Evolutionary conservation across 2,329 filamentous ascomycete species (phyloP).

Genomic region (Alternaria triticimaculans): DNA sequence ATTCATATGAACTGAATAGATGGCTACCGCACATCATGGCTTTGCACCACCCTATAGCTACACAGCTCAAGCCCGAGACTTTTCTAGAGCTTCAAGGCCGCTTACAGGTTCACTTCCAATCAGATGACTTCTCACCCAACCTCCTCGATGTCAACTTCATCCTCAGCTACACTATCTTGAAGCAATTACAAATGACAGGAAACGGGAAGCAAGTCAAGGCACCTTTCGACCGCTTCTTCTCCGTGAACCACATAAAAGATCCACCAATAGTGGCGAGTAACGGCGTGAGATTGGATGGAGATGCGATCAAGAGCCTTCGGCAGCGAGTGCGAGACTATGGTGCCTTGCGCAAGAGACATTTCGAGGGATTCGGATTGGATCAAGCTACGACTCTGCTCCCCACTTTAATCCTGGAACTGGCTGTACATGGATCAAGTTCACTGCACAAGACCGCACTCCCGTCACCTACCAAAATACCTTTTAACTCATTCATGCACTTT

Average conservation of each 20-base stretch:
- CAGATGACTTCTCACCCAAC: conserved; percentile 1
- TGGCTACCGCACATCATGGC: conserved; percentile 33
- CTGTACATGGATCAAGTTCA: background rate
- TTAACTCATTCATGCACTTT: conserved; percentile 21
- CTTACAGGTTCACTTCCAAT: conserved; percentile 4
- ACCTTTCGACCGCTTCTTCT: background rate
- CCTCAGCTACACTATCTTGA: conserved; percentile 18
- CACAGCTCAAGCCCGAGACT: conserved; percentile 11
- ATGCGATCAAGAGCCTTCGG: background rate
- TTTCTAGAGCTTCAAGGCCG: conserved; percentile 21
- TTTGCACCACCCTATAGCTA: conserved; percentile 20
- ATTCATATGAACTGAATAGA: conserved; percentile 11
- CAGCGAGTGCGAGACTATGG: conserved; percentile 13
- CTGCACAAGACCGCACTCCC: conserved; percentile 9
- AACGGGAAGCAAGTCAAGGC: background rate
- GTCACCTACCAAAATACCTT: conserved; percentile 16
- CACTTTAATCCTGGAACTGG: conserved; percentile 11
- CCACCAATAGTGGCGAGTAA: background rate
- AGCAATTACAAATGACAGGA: conserved; percentile 2
- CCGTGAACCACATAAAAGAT: background rate
- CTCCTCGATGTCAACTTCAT: conserved; percentile 25
- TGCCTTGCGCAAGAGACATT: background rate
- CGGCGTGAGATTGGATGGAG: background rate
- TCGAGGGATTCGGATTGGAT: conserved; percentile 1
- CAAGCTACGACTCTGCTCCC: conserved; percentile 18